A percentile compares a stretch with the other conserved stretches of the same genome.
Conservation (phyloP, 177 flowering plant species). For the Vitis hybrid region DNA sequence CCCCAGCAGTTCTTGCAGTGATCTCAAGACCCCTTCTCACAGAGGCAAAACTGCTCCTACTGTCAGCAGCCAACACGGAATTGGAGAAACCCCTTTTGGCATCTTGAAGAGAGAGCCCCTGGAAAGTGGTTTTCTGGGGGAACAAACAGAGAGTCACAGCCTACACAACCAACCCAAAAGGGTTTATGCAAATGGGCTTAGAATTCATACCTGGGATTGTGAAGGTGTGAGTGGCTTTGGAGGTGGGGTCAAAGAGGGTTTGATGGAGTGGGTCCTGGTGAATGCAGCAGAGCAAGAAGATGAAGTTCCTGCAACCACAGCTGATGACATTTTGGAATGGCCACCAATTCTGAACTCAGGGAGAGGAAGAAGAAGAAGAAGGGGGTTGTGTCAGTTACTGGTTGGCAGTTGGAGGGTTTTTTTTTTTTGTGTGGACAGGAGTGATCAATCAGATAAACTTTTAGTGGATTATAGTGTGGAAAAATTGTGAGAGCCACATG, state of each 20-base stretch:
- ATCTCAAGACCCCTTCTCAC: slow-evolving; percentile 39
- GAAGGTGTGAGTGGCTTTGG: slow-evolving; percentile 12
- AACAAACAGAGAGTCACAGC: background rate
- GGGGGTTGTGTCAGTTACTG: too few relatives aligned
- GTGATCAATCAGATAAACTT: too few relatives aligned
- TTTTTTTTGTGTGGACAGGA: too few relatives aligned
- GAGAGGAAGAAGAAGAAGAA: too few relatives aligned
- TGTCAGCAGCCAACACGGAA: slow-evolving; percentile 29
- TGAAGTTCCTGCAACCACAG: slow-evolving; percentile 48
- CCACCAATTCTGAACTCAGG: too few relatives aligned
- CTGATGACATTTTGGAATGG: slow-evolving; percentile 37
- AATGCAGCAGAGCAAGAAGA: slow-evolving; percentile 45
- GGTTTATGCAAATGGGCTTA: background rate
- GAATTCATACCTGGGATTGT: slow-evolving; percentile 25
- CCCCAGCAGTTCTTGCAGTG: slow-evolving; percentile 67
- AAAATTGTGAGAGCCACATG: too few relatives aligned
- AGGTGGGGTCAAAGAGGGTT: slow-evolving; percentile 8
- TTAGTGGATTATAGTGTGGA: too few relatives aligned
- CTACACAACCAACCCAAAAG: too few relatives aligned
- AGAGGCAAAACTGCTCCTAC: slow-evolving; percentile 8
- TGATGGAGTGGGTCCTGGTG: slow-evolving; percentile 27
- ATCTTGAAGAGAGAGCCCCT: slow-evolving; percentile 62
- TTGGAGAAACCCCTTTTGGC: slow-evolving; percentile 48
- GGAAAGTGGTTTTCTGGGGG: slow-evolving; percentile 59
- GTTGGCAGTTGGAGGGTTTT: too few relatives aligned